Percentiles rank a stretch among this genome's conserved stretches.
Evolutionary conservation across 1,284 basidiomycete species (phyloP).

Genomic region (Apiotrichum domesticum): DNA sequence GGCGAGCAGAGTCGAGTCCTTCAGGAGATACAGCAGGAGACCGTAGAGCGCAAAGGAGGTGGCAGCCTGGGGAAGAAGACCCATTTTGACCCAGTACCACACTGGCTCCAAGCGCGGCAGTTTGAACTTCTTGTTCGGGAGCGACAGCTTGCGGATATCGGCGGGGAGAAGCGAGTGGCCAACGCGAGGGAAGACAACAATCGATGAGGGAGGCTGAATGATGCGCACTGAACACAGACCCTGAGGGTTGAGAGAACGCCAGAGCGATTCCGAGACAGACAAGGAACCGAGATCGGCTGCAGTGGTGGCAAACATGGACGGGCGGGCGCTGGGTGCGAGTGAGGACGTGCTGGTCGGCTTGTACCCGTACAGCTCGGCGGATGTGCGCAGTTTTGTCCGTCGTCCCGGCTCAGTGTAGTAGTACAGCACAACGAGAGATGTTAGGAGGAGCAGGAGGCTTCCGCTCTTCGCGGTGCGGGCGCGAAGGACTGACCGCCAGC

Average conservation of each 20-base stretch:
- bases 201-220: slow-evolving; percentile 68
- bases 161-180: slow-evolving; percentile 38
- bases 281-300: slow-evolving; percentile 19
- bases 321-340: slow-evolving; percentile 12
- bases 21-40: slow-evolving; percentile 80
- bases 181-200: slow-evolving; percentile 58
- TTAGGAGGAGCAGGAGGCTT: slow-evolving; percentile 59
- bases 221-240: slow-evolving; percentile 68
- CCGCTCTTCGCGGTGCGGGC: slow-evolving; percentile 73
- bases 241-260: slow-evolving; percentile 72
- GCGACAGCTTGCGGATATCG: slow-evolving; percentile 33
- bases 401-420: slow-evolving; percentile 38
- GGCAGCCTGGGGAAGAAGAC: slow-evolving; percentile 73
- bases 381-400: slow-evolving; percentile 18
- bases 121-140: slow-evolving; percentile 29
- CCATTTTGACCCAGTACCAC: slow-evolving; percentile 70
- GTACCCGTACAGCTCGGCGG: slow-evolving; percentile 39
- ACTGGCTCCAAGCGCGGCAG: slow-evolving; percentile 50
- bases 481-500: slow-evolving; percentile 51
- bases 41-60: slow-evolving; percentile 71
- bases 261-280: slow-evolving; percentile 51
- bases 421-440: slow-evolving; percentile 41
- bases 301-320: slow-evolving; percentile 11
- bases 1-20: slow-evolving; percentile 84
- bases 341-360: slow-evolving; percentile 22